Conservation (phyloP, 2,329 filamentous ascomycete genomes). For the Exophiala aquamarina region DNA sequence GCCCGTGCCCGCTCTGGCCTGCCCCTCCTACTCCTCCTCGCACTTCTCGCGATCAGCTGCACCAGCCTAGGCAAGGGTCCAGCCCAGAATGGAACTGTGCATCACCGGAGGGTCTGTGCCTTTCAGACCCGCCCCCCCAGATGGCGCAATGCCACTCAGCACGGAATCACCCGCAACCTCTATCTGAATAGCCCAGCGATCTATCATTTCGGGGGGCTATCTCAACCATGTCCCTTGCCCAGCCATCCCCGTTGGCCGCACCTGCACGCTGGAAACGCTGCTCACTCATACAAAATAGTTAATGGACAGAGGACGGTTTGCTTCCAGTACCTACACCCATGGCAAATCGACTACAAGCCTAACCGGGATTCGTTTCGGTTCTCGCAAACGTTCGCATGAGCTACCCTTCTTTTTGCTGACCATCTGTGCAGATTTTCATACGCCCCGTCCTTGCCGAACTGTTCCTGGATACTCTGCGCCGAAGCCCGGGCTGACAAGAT, state of each 20-base stretch:
- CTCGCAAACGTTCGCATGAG: too few relatives aligned
- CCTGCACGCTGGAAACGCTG: too few relatives aligned
- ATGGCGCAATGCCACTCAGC: slow-evolving; percentile 26
- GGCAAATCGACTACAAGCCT: too few relatives aligned
- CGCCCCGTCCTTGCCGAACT: too few relatives aligned
- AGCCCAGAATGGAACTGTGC: slow-evolving; percentile 23
- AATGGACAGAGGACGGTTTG: too few relatives aligned
- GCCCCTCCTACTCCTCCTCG: slow-evolving; percentile 2
- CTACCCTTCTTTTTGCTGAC: too few relatives aligned
- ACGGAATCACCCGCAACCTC: slow-evolving; percentile 24
- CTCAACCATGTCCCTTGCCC: slow-evolving; percentile 8
- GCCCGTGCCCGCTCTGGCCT: background rate
- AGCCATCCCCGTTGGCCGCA: slow-evolving; percentile 12
- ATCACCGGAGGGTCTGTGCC: slow-evolving; percentile 17
- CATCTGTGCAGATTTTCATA: too few relatives aligned
- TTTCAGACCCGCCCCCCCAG: slow-evolving; percentile 18
- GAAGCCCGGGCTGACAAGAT: too few relatives aligned
- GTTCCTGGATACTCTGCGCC: too few relatives aligned
- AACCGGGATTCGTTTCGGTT: too few relatives aligned
- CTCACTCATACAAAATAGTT: too few relatives aligned
- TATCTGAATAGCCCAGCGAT: slow-evolving; percentile 1
- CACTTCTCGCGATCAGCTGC: slow-evolving; percentile 14
- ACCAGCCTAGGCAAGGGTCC: slow-evolving; percentile 18
- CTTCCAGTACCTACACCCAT: too few relatives aligned
- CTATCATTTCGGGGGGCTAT: background rate